Evolutionary conservation across 2,329 filamentous ascomycete species (phyloP), one percentile per base, ranked within the genome.

Genomic region (Sordariomycetes sp.): DNA sequence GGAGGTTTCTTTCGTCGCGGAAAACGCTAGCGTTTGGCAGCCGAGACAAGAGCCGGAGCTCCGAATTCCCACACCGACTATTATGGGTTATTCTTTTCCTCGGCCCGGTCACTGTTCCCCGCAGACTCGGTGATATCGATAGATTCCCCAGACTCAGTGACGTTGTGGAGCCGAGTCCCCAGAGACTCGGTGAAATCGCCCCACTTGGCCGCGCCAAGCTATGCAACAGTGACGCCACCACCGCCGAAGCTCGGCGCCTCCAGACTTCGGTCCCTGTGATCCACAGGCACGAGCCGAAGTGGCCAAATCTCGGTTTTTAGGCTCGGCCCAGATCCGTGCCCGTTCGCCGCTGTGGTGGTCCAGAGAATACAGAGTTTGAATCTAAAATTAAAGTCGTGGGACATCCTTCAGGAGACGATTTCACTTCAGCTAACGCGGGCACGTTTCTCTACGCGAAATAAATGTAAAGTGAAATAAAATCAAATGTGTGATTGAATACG

Each of bases 91-190:
- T 43, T 10, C 18, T 7, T 43, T 43, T 43, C 37, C 37, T 43
- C 28, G 28, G 28, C 28, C 8, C 28, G 28, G 28, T 4, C 28
- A 32, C 4, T 40, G 12, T 40, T 8, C 37, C 37, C 37, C 12
- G 34, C 34, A 40, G 37, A 40, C 37, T 40, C 37, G 18, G 37
- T 40, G 37, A 40, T 40, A 14, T 40, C 40, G 5, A n/a, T n/a
- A 18, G 40, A 37, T 54, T 7, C 52, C 53, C 22, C 25, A 43
- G 37, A 55, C 37, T 55, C 54, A 48, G 54, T 55, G 54, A 55
- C 53, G 14, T 7, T 24, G 51, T 53, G 51, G 32, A 14, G 10
- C 24, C 25, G 52, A 12, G 22, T 3, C 28, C 37, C 54, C 35
- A 28, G 14, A 34, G 22, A 48, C 54, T 46, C 54, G 54, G 54